Conservation (phyloP, 140 eudicot genomes). For the Flaveria floridana region DNA sequence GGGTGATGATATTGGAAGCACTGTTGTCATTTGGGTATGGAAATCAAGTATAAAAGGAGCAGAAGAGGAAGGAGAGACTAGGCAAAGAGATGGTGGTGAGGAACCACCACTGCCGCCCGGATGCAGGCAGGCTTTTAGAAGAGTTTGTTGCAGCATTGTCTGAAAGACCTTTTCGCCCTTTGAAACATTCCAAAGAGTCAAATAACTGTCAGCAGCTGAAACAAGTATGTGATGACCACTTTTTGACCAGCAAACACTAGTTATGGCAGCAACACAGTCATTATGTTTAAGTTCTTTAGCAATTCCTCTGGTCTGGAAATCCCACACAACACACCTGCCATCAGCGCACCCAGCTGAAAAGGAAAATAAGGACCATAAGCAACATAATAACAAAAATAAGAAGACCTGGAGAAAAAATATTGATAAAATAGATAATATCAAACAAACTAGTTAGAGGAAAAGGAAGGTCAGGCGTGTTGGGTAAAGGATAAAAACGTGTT, state of each 20-base stretch:
- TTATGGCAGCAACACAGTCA: conserved; percentile 61
- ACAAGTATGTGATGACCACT: conserved; percentile 76
- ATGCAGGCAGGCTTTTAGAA: conserved; percentile 69
- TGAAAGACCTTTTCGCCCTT: conserved; percentile 66
- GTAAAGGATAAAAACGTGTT: neutral
- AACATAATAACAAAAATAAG: neutral
- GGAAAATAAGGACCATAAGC: neutral
- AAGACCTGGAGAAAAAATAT: neutral
- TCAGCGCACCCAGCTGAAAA: conserved; percentile 83
- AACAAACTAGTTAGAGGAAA: neutral
- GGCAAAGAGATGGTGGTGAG: conserved; percentile 68
- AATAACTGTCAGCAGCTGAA: conserved; percentile 74
- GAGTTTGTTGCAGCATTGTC: conserved; percentile 57
- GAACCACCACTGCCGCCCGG: conserved; percentile 51
- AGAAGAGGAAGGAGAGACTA: conserved; percentile 72
- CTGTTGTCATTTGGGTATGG: conserved; percentile 43
- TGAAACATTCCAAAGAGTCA: conserved; percentile 80
- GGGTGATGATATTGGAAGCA: conserved; percentile 56
- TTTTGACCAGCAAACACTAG: conserved; percentile 86
- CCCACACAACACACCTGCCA: conserved; percentile 90
- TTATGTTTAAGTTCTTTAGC: conserved; percentile 69
- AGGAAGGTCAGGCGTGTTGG: neutral
- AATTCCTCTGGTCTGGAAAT: conserved; percentile 69
- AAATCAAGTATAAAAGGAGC: conserved; percentile 81
- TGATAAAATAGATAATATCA: neutral